Base-by-base conservation (phyloP, 2,329 filamentous ascomycete species). In the Endoconidiophora polonica region DNA sequence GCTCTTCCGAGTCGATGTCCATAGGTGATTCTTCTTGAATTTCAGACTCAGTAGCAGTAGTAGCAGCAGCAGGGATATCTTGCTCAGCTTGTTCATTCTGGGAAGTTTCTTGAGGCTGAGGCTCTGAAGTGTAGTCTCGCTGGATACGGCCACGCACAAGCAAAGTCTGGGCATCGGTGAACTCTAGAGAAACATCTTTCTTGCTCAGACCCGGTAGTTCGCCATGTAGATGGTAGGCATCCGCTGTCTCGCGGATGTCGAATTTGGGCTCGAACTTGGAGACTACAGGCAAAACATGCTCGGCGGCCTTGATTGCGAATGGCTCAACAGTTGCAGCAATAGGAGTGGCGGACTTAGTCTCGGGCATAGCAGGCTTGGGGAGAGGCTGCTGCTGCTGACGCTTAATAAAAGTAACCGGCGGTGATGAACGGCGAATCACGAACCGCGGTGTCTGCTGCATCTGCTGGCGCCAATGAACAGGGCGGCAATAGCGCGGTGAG, bases 141-240 rank as follows among this genome's bases (percentile, higher is more conserved):
- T 87, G 83, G 50, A 77, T 72, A 55, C 71, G 76, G 59, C 85
- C 85, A 52, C 75, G 76, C 61, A 91, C 70, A 55, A 77, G 72
- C 41, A 90, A 67, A 14, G 82, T 87, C 66, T 84, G 79, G 40
- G 73, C 69, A 61, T 90, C 83, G 52, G 77, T 79, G 70, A 88
- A 90, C 60, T 90, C 83, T 60, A 90, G 83, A 61, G 73, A 69
- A 59, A 91, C 69, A 59, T 87, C 70, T 58, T 84, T 77, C 66
- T 85, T 83, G 55, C 75, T 74, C 57, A 88, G 70, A 50, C 85
- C 85, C 0, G 84, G 80, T 4, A 90, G 76, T 64, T 90, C 84
- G 58, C 84, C 85, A 58, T 88, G 77, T 18, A 90, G 79, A 65
- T 90, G 80, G 61, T 86, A 90, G 55, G 68, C 62, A 4, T 76